Evolutionary conservation across 352 stramenopile species (phyloP), one percentile per base, ranked within the genome.

Genomic region (Phytophthora macrochlamydospora): DNA sequence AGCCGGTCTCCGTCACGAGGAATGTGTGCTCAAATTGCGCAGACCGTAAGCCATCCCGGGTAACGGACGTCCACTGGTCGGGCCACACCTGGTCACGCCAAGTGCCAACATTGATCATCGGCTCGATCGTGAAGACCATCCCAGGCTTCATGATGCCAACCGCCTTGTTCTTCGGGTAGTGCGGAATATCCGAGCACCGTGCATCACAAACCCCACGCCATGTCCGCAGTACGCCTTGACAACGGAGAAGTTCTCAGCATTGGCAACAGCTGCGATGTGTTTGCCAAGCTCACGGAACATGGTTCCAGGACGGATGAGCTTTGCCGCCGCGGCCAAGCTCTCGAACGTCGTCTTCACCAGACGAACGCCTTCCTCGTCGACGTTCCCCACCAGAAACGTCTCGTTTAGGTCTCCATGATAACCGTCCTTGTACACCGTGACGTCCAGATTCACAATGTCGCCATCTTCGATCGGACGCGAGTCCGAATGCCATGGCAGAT

Each of bases 391-490:
- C 35, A 98, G 76, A 74, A 98, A 99, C 18, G 97, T 99, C 72
- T 99, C 97, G 71, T 99, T 99, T 52, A 99, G 83, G 73, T 99
- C 98, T 38, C 87, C 92, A 71, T 99, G 97, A 75, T 96, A 99
- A 43, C 97, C 98, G 67, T 99, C 83, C 61, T 98, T 94, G 85
- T 98, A 99, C 3, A 98, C 94, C 6, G 94, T 97, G 7, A 99
- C 88, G 79, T 99, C 98, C 37, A 99, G 85, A 79, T 99, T 99
- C 12, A 99, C 94, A 81, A 99, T 99, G 69, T 99, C 97, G 14
- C 97, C 97, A 18, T 98, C 89, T 67, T 98, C 64, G 43, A 99
- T 77, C 14, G 96, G 85, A 56, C 97, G 80, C 61, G 88, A 97
- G 85, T 99, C 97, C 2, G 97, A 67, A 99, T 99, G 18, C 98